These are phyloP conservation scores for Tulasnella sp. DNA, from an alignment of 768 basidiomycete species.

Conservation along the genomic window DNA sequence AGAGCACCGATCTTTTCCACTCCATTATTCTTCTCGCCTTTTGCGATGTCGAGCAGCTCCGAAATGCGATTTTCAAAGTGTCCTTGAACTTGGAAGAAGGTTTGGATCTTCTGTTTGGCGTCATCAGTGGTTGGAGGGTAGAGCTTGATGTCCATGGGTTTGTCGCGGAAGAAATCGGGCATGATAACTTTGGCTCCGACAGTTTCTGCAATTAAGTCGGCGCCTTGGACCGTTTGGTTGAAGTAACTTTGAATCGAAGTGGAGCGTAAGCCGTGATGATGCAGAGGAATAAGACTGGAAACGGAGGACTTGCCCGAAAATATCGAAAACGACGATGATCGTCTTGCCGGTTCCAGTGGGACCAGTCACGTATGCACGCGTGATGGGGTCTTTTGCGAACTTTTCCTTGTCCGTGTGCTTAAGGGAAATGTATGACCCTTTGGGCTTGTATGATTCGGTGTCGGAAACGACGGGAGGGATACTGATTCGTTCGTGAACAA, in stretches of 20 bases:
- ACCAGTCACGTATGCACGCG: constrained; percentile 31
- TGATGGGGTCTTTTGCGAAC: background rate
- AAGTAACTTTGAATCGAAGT: constrained; percentile 37
- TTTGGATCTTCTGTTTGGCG: constrained; percentile 46
- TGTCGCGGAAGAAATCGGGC: constrained; percentile 57
- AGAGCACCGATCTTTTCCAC: constrained; percentile 39
- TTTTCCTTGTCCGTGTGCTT: constrained; percentile 39
- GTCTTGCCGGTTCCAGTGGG: constrained; percentile 42
- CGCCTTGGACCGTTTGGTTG: constrained; percentile 58
- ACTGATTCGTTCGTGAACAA: background rate
- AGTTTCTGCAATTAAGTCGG: constrained; percentile 50
- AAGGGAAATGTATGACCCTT: constrained; percentile 42
- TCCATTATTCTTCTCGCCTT: constrained; percentile 38
- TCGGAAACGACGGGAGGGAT: constrained; percentile 46
- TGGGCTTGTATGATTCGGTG: constrained; percentile 40
- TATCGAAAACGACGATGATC: constrained; percentile 53
- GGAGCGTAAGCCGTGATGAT: background rate
- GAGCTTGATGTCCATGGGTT: constrained; percentile 41
- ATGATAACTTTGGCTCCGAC: constrained; percentile 51
- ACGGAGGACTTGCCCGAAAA: constrained; percentile 44
- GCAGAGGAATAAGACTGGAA: background rate
- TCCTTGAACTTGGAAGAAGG: constrained; percentile 52
- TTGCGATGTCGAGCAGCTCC: constrained; percentile 39
- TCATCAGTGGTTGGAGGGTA: constrained; percentile 51
- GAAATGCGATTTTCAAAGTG: constrained; percentile 35